phyloP scores from a whole-genome alignment of 306 rosid genomes.

The Quercus parvula region DNA sequence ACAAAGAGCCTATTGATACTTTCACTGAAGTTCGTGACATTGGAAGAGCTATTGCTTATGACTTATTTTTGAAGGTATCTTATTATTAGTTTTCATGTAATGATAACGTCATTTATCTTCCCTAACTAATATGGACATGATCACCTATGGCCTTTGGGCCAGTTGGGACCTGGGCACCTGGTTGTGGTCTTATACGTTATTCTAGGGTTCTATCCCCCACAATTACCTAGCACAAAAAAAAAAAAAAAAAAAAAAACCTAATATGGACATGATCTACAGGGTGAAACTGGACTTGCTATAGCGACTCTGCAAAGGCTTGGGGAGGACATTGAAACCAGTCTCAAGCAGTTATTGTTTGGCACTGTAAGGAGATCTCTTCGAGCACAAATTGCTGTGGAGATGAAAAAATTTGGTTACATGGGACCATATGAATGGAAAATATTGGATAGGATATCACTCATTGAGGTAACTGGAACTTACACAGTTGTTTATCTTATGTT shows the following conservation, averaged over 20 bases:
- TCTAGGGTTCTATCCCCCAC: too few relatives aligned
- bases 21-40: slow-evolving; percentile 89
- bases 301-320: slow-evolving; percentile 92
- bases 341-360: slow-evolving; percentile 84
- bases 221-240: too few relatives aligned
- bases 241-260: too few relatives aligned
- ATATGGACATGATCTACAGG: slow-evolving; percentile 49
- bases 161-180: too few relatives aligned
- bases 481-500: slow-evolving; percentile 21
- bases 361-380: slow-evolving; percentile 85
- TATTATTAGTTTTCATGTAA: slow-evolving; percentile 19
- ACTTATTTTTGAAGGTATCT: slow-evolving; percentile 87
- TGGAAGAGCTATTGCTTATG: slow-evolving; percentile 97
- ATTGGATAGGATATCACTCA: slow-evolving; percentile 67
- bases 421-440: slow-evolving; percentile 87
- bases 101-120: slow-evolving; percentile 15
- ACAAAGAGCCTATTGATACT: slow-evolving; percentile 66
- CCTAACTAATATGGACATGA: neutral
- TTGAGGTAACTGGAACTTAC: slow-evolving; percentile 62
- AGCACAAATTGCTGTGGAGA: slow-evolving; percentile 64
- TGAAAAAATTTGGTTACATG: slow-evolving; percentile 77
- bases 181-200: too few relatives aligned
- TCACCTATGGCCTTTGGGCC: too few relatives aligned
- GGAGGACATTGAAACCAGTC: slow-evolving; percentile 84
- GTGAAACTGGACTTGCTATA: slow-evolving; percentile 90